Evolutionary conservation across 2,329 filamentous ascomycete genomes (phyloP), one percentile per base, ranked within the genome.

Genomic region (Shiraia sp.): DNA sequence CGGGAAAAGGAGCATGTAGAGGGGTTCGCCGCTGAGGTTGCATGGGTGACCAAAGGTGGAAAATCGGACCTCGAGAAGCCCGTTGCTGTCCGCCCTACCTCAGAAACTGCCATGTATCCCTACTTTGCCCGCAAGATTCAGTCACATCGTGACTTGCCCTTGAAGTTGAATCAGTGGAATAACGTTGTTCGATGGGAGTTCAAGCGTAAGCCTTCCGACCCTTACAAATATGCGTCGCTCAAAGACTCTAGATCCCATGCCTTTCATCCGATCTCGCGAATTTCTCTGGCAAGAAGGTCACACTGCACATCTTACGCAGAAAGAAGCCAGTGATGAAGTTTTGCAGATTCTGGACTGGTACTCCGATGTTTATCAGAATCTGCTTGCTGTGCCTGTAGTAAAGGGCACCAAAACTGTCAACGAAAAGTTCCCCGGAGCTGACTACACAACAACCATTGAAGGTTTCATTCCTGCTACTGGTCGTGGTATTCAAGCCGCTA

Each of bases 231-330:
- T 31, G 2, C 22, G 7, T 26, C 6, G 6, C 27, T 36, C 4
- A 36, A 8, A 6, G 4, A 3, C 9, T 10, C 3, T 23, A 59
- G 57, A 65, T 38, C 81, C 83, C 24, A 82, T 85, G 68, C 83
- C 83, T 27, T 97, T 97, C 77, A 80, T 99, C 43, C 60, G 61
- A 59, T 92, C 92, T 32, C 80, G 95, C 69, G 93, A 99, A 71
- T 99, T 99, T 72, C 74, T 97, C 54, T 99, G 93, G 93, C 93
- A 99, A 71, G 93, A 99, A 75, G 91, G 91, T 16, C 93, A 96
- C 75, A 90, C 87, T 23, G 93, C 93, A 30, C 91, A 96, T 72
- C 72, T 97, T 61, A 95, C 88, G 1, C 84, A 95, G 70, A 79
- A 87, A 57, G 79, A 83, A 51, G 92, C 93, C 31, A 86, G 83